Base-by-base conservation (phyloP, 2,329 filamentous ascomycete genomes). In the Lecanoromycetidae sp. region DNA sequence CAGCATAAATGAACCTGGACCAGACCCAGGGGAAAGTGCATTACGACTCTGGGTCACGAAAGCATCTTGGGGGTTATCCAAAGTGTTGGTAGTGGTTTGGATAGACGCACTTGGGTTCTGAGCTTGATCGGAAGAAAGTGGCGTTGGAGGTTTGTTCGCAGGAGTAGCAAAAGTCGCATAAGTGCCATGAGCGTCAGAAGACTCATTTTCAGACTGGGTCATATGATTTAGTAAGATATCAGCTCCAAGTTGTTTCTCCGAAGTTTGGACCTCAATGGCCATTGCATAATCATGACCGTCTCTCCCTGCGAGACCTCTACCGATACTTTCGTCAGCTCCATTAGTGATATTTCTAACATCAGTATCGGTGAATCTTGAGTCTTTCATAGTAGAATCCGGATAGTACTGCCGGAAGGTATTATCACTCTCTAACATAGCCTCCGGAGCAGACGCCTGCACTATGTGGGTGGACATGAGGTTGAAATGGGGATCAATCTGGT, bases 401-500 rank as follows among this genome's bases (percentile, higher is more conserved):
- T 27, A 19, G 15, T 29, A 37, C 15, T 20, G 33, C 29, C 20
- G 33, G 30, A 23, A 19, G 12, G 42, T 33, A 37, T 35, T 17
- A 20, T 38, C 15, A 23, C 15, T 10, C 23, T 42, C 20, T 36
- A 22, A 17, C 35, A 25, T 13, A 41, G 34, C 48, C 34, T 25
- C 12, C 19, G 34, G 15, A 35, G 9, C n/a, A 23, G 25, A 9
- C 8, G 40, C 15, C n/a, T 34, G 37, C 25, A 37, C 47, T 36
- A 51, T 50, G 26, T 54, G 47, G 20, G 50, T 50, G 45, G 77
- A 71, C 47, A 77, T 77, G 61, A 82, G 78, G 65, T 81, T 80
- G 70, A 83, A 82, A 56, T 75, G 67, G 46, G 79, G 77, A 65
- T 85, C 80, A 75, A 78, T 84, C 66, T 83, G 79, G 60, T 80